Evolutionary conservation across 108 stramenopile species (phyloP).

Genomic region (Skeletonema tropicum): DNA sequence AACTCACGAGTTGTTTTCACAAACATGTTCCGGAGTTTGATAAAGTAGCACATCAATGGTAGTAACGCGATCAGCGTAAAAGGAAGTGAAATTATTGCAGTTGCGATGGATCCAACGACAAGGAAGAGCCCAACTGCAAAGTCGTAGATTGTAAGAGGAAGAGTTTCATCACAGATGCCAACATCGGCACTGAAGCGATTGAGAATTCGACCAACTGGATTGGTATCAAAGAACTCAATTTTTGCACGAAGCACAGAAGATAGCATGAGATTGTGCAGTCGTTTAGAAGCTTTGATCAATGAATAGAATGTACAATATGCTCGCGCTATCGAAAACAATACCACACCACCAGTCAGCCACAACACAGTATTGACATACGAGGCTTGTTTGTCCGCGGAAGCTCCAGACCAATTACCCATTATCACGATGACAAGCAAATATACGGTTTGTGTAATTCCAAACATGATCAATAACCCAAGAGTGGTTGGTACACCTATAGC

Average conservation of each 20-base stretch:
- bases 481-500: conserved; percentile 51
- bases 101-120: conserved; percentile 14
- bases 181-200: conserved; percentile 64
- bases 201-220: conserved; percentile 83
- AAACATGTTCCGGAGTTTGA: conserved; percentile 20
- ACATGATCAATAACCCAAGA: conserved; percentile 41
- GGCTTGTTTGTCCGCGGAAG: conserved; percentile 54
- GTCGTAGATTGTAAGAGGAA: conserved; percentile 20
- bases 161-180: conserved; percentile 18
- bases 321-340: conserved; percentile 53
- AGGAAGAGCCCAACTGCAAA: conserved; percentile 11
- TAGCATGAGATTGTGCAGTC: conserved; percentile 83
- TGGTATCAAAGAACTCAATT: conserved; percentile 91
- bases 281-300: conserved; percentile 66
- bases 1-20: conserved; percentile 42
- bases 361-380: conserved; percentile 56
- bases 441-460: conserved; percentile 61
- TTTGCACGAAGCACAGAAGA: conserved; percentile 79
- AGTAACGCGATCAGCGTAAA: conserved; percentile 28
- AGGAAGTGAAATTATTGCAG: conserved; percentile 18
- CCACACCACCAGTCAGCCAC: conserved; percentile 49
- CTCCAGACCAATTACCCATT: conserved; percentile 72
- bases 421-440: conserved; percentile 57
- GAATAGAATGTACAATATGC: conserved; percentile 55
- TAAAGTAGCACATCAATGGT: conserved; percentile 20